These are phyloP conservation scores for Hyphodiscus sp. DNA, from an alignment of 2,329 filamentous ascomycete species.

Conservation along the genomic window DNA sequence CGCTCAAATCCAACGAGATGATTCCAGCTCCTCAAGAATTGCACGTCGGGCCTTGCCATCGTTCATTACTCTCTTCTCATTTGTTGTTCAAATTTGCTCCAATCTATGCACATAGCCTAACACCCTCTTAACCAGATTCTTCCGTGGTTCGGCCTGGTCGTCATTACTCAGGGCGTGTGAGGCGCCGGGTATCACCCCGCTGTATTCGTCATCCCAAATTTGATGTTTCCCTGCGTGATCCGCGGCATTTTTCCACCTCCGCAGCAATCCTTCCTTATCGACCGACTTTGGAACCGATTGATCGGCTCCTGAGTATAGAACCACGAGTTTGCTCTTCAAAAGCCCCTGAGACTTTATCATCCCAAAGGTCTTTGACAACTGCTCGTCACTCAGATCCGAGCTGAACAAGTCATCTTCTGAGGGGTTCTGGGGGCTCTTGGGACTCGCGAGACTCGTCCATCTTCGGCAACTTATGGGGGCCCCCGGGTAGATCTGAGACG, in stretches of 20 bases:
- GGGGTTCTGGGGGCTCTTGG: slow-evolving; percentile 40
- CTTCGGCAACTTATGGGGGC: slow-evolving; percentile 27
- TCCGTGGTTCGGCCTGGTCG: slow-evolving; percentile 37
- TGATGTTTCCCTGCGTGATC: slow-evolving; percentile 29
- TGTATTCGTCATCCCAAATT: slow-evolving; percentile 42
- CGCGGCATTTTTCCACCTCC: slow-evolving; percentile 36
- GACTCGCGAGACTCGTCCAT: slow-evolving; percentile 41
- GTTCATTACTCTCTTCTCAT: too few relatives aligned
- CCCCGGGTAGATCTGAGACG: slow-evolving; percentile 26
- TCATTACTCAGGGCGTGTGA: slow-evolving; percentile 43
- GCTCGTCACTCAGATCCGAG: slow-evolving; percentile 47
- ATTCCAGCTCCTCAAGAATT: too few relatives aligned
- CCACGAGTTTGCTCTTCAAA: slow-evolving; percentile 31
- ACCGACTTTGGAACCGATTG: slow-evolving; percentile 37
- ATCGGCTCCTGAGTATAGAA: slow-evolving; percentile 40
- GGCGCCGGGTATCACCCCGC: slow-evolving; percentile 41
- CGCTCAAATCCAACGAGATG: too few relatives aligned
- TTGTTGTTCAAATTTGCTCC: too few relatives aligned
- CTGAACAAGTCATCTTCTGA: slow-evolving; percentile 61
- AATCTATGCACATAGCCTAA: slow-evolving; percentile 7
- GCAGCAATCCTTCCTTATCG: slow-evolving; percentile 37
- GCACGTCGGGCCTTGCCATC: too few relatives aligned
- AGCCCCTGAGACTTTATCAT: slow-evolving; percentile 25
- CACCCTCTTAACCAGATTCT: slow-evolving; percentile 12
- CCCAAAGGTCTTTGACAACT: slow-evolving; percentile 50